These are phyloP conservation scores for Pleurostoma richardsiae DNA, from an alignment of 2,329 filamentous ascomycete genomes.

Conservation along the genomic window DNA sequence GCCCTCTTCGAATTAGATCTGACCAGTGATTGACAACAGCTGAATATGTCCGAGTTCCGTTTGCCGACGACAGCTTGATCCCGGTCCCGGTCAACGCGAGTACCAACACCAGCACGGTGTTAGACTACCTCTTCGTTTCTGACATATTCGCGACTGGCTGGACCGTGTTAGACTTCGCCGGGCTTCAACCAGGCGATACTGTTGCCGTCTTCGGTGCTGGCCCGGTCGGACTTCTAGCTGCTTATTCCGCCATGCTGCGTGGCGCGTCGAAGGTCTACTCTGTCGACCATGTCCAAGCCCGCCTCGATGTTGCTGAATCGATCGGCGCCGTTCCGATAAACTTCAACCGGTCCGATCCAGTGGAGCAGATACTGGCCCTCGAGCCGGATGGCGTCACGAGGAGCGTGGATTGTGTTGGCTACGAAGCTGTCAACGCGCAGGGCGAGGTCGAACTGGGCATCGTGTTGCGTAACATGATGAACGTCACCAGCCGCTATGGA, in stretches of 20 bases:
- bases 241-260: constrained; percentile 17
- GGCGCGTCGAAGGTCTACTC: constrained; percentile 14
- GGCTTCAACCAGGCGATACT: constrained; percentile 27
- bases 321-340: constrained; percentile 16
- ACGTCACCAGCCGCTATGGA: constrained; percentile 5
- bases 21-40: constrained; percentile 3
- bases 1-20: background rate
- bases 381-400: constrained; percentile 13
- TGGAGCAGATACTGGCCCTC: constrained; percentile 13
- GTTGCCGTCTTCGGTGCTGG: constrained; percentile 18
- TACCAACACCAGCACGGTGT: constrained; percentile 1
- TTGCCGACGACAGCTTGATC: constrained; percentile 11
- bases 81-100: constrained; percentile 9
- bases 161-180: constrained; percentile 26
- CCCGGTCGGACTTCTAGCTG: constrained; percentile 16
- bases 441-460: background rate
- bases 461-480: background rate
- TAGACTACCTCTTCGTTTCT: constrained; percentile 18
- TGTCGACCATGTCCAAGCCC: constrained; percentile 14
- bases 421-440: constrained; percentile 11
- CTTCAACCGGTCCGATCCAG: constrained; percentile 9
- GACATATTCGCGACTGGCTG: constrained; percentile 34
- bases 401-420: constrained; percentile 12
- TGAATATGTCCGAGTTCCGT: constrained; percentile 12
- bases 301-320: constrained; percentile 11